These are phyloP conservation scores for Escallonia rubra DNA, from an alignment of 129 eudicot species.

Conservation along the genomic window DNA sequence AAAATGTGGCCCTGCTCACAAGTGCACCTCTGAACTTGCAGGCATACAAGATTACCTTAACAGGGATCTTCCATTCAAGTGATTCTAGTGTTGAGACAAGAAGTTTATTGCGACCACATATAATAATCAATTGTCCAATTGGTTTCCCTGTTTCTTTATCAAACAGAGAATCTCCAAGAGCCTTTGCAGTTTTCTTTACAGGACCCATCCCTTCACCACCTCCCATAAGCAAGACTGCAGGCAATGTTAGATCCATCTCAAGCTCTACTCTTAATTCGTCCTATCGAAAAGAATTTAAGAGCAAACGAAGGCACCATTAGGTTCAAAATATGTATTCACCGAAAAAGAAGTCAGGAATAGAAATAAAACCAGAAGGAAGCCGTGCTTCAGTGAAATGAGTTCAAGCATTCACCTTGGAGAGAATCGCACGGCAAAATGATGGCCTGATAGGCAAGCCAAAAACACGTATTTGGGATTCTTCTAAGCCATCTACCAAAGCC, in stretches of 20 bases:
- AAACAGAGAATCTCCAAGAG: constrained; percentile 68
- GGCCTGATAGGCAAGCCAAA: constrained; percentile 94
- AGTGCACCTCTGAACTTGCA: background rate
- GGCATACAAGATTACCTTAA: constrained; percentile 46
- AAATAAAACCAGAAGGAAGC: background rate
- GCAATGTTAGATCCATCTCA: constrained; percentile 61
- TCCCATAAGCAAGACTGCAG: constrained; percentile 93
- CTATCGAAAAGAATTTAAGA: constrained; percentile 20
- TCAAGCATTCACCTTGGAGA: constrained; percentile 49
- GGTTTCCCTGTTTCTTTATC: constrained; percentile 53
- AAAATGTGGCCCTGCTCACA: too few relatives aligned
- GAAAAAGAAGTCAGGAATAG: too few relatives aligned
- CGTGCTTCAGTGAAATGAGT: background rate
- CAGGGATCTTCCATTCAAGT: constrained; percentile 81
- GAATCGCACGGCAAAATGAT: constrained; percentile 77
- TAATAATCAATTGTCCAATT: constrained; percentile 71
- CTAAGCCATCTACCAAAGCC: constrained; percentile 67
- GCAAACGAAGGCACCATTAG: background rate
- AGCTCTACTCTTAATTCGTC: constrained; percentile 76
- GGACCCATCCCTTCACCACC: constrained; percentile 99
- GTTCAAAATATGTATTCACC: too few relatives aligned
- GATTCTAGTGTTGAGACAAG: constrained; percentile 62
- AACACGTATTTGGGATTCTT: constrained; percentile 67
- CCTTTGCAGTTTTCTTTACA: constrained; percentile 84
- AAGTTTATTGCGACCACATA: constrained; percentile 81